Conservation (phyloP, 495 filamentous ascomycete species). For the Pseudotulostoma volvatum region DNA sequence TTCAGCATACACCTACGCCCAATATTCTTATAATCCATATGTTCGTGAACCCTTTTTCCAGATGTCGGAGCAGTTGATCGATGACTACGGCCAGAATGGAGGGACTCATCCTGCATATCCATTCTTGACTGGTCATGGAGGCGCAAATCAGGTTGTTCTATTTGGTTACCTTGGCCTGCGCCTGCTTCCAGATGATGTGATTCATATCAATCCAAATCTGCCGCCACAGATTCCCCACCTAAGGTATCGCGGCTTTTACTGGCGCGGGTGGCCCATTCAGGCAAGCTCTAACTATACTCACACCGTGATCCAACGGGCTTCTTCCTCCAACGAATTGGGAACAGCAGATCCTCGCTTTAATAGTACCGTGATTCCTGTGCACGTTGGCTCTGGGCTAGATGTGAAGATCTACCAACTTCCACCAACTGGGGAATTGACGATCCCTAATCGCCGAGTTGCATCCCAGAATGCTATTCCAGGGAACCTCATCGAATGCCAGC, state of each 20-base stretch:
- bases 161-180: slow-evolving; percentile 47
- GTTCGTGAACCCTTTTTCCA: slow-evolving; percentile 35
- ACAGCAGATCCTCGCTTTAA: slow-evolving; percentile 32
- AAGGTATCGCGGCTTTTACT: slow-evolving; percentile 52
- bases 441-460: slow-evolving; percentile 42
- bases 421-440: slow-evolving; percentile 28
- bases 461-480: slow-evolving; percentile 30
- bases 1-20: slow-evolving; percentile 44
- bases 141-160: slow-evolving; percentile 42
- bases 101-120: slow-evolving; percentile 50
- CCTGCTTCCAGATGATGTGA: slow-evolving; percentile 30
- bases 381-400: slow-evolving; percentile 20
- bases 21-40: slow-evolving; percentile 42
- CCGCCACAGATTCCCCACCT: slow-evolving; percentile 47
- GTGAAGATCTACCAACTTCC: slow-evolving; percentile 31
- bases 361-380: slow-evolving; percentile 34
- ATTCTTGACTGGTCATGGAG: slow-evolving; percentile 52
- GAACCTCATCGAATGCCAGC: slow-evolving; percentile 54
- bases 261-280: slow-evolving; percentile 46
- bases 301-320: slow-evolving; percentile 40
- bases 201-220: slow-evolving; percentile 42
- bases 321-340: slow-evolving; percentile 13
- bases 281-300: slow-evolving; percentile 48
- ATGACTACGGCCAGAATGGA: slow-evolving; percentile 47
- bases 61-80: slow-evolving; percentile 51